phyloP scores from a whole-genome alignment of 2,329 filamentous ascomycete species.

The Fusarium bactridioides region DNA sequence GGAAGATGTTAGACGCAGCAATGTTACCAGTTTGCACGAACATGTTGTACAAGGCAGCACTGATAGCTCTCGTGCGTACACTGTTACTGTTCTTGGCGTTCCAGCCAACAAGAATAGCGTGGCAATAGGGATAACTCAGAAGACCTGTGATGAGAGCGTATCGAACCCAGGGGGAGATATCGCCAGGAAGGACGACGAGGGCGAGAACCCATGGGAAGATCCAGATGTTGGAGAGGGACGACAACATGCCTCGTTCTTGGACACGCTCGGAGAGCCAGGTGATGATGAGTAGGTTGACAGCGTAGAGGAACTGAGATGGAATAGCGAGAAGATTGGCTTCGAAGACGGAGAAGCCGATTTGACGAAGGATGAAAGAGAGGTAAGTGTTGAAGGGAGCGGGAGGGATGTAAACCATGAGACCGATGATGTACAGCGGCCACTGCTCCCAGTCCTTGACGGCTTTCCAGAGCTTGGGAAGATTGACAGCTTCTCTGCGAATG shows the following conservation, averaged over 20 bases:
- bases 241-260: slow-evolving; percentile 55
- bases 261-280: slow-evolving; percentile 55
- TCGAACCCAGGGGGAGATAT: slow-evolving; percentile 52
- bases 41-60: slow-evolving; percentile 69
- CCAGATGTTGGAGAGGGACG: slow-evolving; percentile 58
- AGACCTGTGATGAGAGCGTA: slow-evolving; percentile 50
- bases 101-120: slow-evolving; percentile 61
- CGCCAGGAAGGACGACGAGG: slow-evolving; percentile 50
- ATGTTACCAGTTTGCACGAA: slow-evolving; percentile 55
- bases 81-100: slow-evolving; percentile 69
- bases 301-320: slow-evolving; percentile 54
- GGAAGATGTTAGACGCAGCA: slow-evolving; percentile 52
- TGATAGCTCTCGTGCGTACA: slow-evolving; percentile 69
- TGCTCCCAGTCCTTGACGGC: slow-evolving; percentile 66
- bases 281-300: slow-evolving; percentile 56
- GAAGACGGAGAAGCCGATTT: slow-evolving; percentile 55
- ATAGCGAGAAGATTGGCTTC: slow-evolving; percentile 56
- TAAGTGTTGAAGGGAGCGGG: slow-evolving; percentile 54
- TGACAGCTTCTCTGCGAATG: slow-evolving; percentile 49
- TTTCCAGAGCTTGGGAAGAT: slow-evolving; percentile 53
- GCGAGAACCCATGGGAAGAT: slow-evolving; percentile 58
- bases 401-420: slow-evolving; percentile 57
- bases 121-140: slow-evolving; percentile 57
- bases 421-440: slow-evolving; percentile 59
- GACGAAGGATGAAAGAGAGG: slow-evolving; percentile 54